Evolutionary conservation across 192 early-diverging fungal genomes (phyloP), one percentile per base, ranked within the genome.

Genomic region (Mortierella alpina): DNA sequence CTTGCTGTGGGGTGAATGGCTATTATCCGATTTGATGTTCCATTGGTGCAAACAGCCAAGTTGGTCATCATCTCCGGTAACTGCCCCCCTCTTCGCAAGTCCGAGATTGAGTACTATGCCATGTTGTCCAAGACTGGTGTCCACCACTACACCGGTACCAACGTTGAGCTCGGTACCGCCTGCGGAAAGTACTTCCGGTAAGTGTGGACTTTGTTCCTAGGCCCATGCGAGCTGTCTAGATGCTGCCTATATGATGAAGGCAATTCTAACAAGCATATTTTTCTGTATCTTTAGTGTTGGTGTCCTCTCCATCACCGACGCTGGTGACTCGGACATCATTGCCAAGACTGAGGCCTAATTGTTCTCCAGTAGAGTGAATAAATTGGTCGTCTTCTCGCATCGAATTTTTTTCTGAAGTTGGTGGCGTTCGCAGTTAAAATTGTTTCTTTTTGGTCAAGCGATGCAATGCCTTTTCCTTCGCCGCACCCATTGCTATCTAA

Each of bases 91-190:
- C 93, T 99, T 86, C 93, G 98, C 89, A 99, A 98, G 93, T 95
- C 95, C 68, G 98, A 99, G 92, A 93, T 99, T 83, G 97, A 99
- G 91, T 99, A 99, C 96, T 99, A 99, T 91, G 98, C 98, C 86
- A 99, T 99, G 98, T 92, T 99, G 73, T 95, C 96, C 90, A 99
- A 99, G 94, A 98, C 98, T 83, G 91, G 91, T 90, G 98, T 99
- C 83, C 98, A 99, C 93, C 98, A 99, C 97, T 97, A 96, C 93
- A 86, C 88, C 84, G 97, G 97, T 83, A 97, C 93, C 96, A 99
- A 99, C 95, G 95, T 97, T 82, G 96, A 96, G 80, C 93, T 99
- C 77, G 98, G 98, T 84, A 99, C 97, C 81, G 98, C 98, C 79
- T 99, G 98, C 90, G 96, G 98, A 93, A 98, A 97, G 91, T 96